Base-by-base conservation (phyloP, 2,329 filamentous ascomycete genomes). In the Cladosporium cucumerinum region DNA sequence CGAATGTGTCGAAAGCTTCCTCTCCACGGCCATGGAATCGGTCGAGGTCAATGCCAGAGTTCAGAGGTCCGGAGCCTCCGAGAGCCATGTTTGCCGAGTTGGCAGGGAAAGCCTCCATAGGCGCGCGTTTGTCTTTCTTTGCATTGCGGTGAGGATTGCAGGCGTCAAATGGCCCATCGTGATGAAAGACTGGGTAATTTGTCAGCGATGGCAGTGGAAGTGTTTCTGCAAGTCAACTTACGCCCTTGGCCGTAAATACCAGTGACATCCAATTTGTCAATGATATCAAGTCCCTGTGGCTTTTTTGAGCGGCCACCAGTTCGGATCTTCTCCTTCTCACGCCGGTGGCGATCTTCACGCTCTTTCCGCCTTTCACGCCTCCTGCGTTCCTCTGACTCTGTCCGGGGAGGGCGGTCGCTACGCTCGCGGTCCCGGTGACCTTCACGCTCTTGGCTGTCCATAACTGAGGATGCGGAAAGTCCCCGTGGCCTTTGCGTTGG, bases 111-210 rank as follows among this genome's bases (percentile, higher is more conserved):
- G 95, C 95, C 76, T 96, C 89, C 92, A 99, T 97, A 0, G 95
- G 95, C 7, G 95, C 93, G 63, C 90, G 88, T 66, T 89, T 87
- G 73, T 89, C 88, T 72, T 89, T 91, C 74, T 91, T 90, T 65
- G 91, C 88, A 78, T 98, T 99, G 69, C 95, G 91, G 76, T 96
- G 91, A 5, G 95, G 93, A 77, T 97, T 96, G 76, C 95, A 91
- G 23, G 95, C 95, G 78, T 99, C 95, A 73, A 97, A 99, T 5
- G 95, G 95, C 0, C 95, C 95, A 73, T 98, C 95, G 74, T 99
- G 95, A 73, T 99, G 95, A 79, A 98, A 97, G 70, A 97, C 93
- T 65, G 58, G 26, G 32, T 60, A 16, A 1, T 36, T 30, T n/a
- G 32, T 57, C 48, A 49, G 43, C 28, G n/a, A 25, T 57, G 46